Evolutionary conservation across 306 rosid genomes (phyloP), one percentile per base, ranked within the genome.

Genomic region (Bauhinia variegata): DNA sequence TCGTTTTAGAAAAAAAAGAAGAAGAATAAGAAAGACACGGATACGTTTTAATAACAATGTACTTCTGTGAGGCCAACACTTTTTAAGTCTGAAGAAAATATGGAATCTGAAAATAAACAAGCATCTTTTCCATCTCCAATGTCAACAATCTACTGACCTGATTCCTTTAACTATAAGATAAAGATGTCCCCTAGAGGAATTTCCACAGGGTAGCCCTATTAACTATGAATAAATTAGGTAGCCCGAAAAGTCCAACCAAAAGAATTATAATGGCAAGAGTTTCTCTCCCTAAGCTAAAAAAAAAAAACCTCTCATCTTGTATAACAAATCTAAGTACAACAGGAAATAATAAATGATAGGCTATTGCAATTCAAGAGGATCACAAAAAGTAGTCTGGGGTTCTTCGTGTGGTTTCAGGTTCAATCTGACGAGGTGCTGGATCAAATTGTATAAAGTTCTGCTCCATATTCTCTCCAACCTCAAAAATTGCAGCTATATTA

Each of bases 301-400:
- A 68, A 74, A 75, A 65, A 79, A 65, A 79, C 65, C 38, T 78
- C 51, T 54, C 59, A 54, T 70, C 46, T 66, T 75, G 78, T 59
- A 41, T 76, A n/a, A 62, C 37, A 70, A 56, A 70, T 84, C 80
- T 68, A 76, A 77, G 75, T 60, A 76, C 33, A 47, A 49, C 34
- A 50, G 47, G 66, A 50, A 63, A 60, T 59, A 70, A 70, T 60
- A 72, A 80, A 66, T 80, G 81, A 68, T 52, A 77, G 48, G 39
- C 30, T 69, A 44, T 47, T 63, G 70, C 11, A 58, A 33, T 59
- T 54, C 6, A 53, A 4, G 37, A 63, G 28, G 74, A 42, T 80
- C 73, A 84, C 74, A 83, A 80, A 83, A 83, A 84, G 64, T 84
- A 80, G 68, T 84, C 88, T 15, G 83, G 85, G 1, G 85, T 84